A percentile compares a stretch with the other conserved stretches of the same genome.
Conservation (phyloP, 352 stramenopile species). For the Globisporangium recalcitrans region DNA sequence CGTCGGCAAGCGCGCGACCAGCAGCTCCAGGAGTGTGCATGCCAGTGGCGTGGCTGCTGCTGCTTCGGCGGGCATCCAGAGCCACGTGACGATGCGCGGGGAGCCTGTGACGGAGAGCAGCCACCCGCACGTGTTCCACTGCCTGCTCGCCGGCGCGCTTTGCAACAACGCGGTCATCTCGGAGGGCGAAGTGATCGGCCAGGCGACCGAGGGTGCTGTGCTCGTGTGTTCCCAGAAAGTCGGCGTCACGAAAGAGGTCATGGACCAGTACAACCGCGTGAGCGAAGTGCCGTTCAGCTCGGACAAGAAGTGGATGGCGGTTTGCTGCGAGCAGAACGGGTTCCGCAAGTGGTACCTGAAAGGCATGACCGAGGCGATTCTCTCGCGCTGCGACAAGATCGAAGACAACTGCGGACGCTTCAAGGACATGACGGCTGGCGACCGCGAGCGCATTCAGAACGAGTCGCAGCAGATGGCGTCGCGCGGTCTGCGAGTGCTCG, state of each 20-base stretch:
- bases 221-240: constrained; percentile 65
- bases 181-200: constrained; percentile 67
- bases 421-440: constrained; percentile 54
- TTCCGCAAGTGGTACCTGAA: constrained; percentile 70
- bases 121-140: constrained; percentile 72
- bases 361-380: constrained; percentile 79
- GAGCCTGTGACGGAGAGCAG: constrained; percentile 53
- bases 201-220: constrained; percentile 75
- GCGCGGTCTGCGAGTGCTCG: constrained; percentile 84
- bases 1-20: constrained; percentile 30
- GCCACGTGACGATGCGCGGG: constrained; percentile 52
- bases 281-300: constrained; percentile 94
- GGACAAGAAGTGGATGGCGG: constrained; percentile 96
- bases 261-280: constrained; percentile 61
- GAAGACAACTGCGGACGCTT: constrained; percentile 67
- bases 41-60: not conserved
- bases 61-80: constrained; percentile 12
- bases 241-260: constrained; percentile 34
- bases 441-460: constrained; percentile 60
- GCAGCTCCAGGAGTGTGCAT: not conserved
- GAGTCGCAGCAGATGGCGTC: constrained; percentile 64
- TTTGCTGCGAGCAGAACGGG: constrained; percentile 65
- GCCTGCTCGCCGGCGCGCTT: constrained; percentile 61
- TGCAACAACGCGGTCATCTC: constrained; percentile 74
- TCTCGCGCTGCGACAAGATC: constrained; percentile 67